A percentile compares a stretch with the other conserved stretches of the same genome.
Conservation (phyloP, 2,329 filamentous ascomycete species). For the Cercospora sp. region DNA sequence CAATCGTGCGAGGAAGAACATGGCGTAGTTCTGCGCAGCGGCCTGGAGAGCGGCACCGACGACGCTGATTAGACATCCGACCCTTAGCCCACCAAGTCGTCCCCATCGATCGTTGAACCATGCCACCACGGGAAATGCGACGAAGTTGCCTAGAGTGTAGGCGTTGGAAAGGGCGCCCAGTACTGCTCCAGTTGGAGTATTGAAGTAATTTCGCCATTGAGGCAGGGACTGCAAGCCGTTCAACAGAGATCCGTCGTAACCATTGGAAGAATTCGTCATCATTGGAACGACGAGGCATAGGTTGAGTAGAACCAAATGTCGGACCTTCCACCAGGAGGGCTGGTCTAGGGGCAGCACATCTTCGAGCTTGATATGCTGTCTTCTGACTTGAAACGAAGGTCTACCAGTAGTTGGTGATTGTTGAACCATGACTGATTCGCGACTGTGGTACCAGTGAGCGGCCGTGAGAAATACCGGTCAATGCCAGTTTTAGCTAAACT, state of each 20-base stretch:
- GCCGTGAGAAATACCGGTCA: neutral
- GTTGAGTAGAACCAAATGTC: conserved; percentile 23
- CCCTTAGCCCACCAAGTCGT: conserved; percentile 48
- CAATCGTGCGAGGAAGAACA: conserved; percentile 41
- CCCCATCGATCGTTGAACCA: conserved; percentile 47
- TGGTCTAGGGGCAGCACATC: neutral
- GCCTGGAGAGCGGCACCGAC: conserved; percentile 51
- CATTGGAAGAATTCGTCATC: conserved; percentile 40
- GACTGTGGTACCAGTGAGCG: no score
- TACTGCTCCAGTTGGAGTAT: conserved; percentile 55
- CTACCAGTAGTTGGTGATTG: neutral
- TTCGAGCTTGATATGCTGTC: neutral
- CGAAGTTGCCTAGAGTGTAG: conserved; percentile 38
- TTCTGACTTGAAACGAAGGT: neutral
- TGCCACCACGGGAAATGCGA: neutral
- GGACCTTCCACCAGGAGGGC: neutral
- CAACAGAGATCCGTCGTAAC: conserved; percentile 52
- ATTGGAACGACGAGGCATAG: conserved; percentile 31
- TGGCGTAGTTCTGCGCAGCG: conserved; percentile 51
- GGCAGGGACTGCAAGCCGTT: conserved; percentile 61
- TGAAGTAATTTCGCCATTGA: conserved; percentile 57
- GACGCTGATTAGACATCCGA: conserved; percentile 44
- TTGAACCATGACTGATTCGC: neutral
- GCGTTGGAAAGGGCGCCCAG: conserved; percentile 48
- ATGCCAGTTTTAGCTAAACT: neutral